Evolutionary conservation across 2,329 filamentous ascomycete genomes (phyloP), one percentile per base, ranked within the genome.

Genomic region (Colletotrichum acutatum): DNA sequence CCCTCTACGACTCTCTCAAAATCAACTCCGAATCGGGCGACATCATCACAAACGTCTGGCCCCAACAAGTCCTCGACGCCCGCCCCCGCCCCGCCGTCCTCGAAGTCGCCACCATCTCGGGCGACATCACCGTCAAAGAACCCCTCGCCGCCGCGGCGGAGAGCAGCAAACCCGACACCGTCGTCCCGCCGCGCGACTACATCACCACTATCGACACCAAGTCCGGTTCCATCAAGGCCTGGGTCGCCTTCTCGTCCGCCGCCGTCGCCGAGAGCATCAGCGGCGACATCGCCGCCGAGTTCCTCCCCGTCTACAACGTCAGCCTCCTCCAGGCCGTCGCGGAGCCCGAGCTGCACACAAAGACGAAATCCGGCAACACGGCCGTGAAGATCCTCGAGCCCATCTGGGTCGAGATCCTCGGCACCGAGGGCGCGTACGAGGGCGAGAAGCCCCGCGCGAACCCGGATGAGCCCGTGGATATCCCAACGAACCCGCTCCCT

Each of bases 1-100:
- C 88, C 0, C 80, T 90, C 1, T 86, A 85, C 77, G 86, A 89
- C 76, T 78, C 83, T 34, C 82, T 90, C 14, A 79, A 81, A 22
- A 78, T 89, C n/a, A 75, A 79, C 22, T 83, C 85, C 8, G 80
- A 81, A 0, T 86, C 87, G 0, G 88, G 88, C 59, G 76, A 80
- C 65, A 78, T 89, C 68, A 71, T 71, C 19, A 80, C 82, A 4
- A 81, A 80, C 42, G 79, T 90, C 66, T 80, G 78, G 14, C 86
- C 86, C 6, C 80, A 86, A 75, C 78, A 80, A 0, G 83, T 76
- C n/a, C 78, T 82, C 52, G 74, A 79, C 8, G 75, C 80, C n/a
- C 60, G 75, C 6, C 82, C 83, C 8, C 79, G 79, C 22, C 77
- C 84, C 0, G 87, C 87, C 2, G 77, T 79, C 2, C 80, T 90